Base-by-base conservation (phyloP, 306 rosid genomes). In the Benincasa hispida region DNA sequence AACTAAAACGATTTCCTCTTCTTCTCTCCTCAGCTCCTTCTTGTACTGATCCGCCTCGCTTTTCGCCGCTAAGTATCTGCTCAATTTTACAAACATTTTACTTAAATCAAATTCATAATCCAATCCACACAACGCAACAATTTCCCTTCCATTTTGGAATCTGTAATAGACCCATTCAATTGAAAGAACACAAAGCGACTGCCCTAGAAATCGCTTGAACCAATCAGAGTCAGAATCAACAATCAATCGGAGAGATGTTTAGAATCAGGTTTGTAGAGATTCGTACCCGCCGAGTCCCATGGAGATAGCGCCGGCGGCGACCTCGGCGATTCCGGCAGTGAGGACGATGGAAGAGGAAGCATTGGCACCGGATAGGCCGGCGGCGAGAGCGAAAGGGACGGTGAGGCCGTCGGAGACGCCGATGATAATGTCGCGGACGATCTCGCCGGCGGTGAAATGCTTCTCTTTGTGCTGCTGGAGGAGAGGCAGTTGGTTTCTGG, bases 381-480 rank as follows among this genome's bases (percentile, higher is more conserved):
- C 91, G 3, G 93, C 93, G 0, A 89, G 89, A 8, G 93, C 93
- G 30, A 89, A 89, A 9, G 93, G 93, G 7, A 89, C 93, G 54
- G 93, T 89, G 78, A 89, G 93, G 2, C 93, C 93, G 35, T 89
- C 93, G 27, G 93, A 89, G 22, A 89, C 93, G 24, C 93, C 93
- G 81, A 89, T 87, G 82, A 89, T 89, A 76, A 89, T 73, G 54
- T 89, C 93, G 10, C 93, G 88, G 73, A 89, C 88, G 65, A 87
- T 66, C 32, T 89, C 93, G 0, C 93, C 89, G 60, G 91, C 88
- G 22, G 89, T 89, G 87, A 89, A 89, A 79, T 89, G 93, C 66
- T 81, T 87, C 87, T 89, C 93, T 7, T 55, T 80, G 84, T 89
- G 93, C 5, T 18, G 78, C 48, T 74, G 14, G 18, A 87, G 89